Evolutionary conservation across 2,329 filamentous ascomycete species (phyloP).

Genomic region (Aspergillus luchuensis): DNA sequence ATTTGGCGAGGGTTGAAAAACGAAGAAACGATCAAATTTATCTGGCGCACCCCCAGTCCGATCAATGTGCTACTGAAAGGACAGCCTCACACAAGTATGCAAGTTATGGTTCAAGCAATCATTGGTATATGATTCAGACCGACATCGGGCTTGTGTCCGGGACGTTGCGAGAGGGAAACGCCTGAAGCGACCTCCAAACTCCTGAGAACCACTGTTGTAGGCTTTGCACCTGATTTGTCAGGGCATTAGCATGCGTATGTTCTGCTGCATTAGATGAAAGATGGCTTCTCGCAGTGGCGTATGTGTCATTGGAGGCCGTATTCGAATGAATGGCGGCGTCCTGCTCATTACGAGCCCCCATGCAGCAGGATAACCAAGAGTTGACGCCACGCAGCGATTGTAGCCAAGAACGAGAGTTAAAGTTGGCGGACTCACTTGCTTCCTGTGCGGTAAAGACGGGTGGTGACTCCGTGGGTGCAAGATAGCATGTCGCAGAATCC

Average conservation of each 20-base stretch:
- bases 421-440: not conserved
- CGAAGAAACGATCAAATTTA: not conserved
- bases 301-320: conserved; percentile 19
- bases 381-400: conserved; percentile 1
- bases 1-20: not conserved
- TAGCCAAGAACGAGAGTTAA: conserved; percentile 2
- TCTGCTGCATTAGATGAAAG: not conserved
- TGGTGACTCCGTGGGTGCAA: conserved; percentile 14
- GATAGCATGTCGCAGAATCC: conserved; percentile 5
- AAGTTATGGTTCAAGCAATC: not conserved
- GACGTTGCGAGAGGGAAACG: not conserved
- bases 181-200: not conserved
- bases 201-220: not conserved
- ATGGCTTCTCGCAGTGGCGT: conserved; percentile 16
- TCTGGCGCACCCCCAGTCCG: not conserved
- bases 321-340: conserved; percentile 12
- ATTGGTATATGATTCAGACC: not conserved
- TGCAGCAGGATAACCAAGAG: conserved; percentile 14
- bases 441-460: conserved; percentile 6
- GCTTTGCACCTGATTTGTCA: not conserved
- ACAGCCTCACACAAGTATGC: not conserved
- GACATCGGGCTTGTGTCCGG: not conserved
- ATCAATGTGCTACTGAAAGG: not conserved
- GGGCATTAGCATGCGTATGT: not conserved
- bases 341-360: not conserved